These are phyloP conservation scores for Hyphopichia pseudoburtonii DNA, from an alignment of 1,139 yeast species.

Conservation along the genomic window DNA sequence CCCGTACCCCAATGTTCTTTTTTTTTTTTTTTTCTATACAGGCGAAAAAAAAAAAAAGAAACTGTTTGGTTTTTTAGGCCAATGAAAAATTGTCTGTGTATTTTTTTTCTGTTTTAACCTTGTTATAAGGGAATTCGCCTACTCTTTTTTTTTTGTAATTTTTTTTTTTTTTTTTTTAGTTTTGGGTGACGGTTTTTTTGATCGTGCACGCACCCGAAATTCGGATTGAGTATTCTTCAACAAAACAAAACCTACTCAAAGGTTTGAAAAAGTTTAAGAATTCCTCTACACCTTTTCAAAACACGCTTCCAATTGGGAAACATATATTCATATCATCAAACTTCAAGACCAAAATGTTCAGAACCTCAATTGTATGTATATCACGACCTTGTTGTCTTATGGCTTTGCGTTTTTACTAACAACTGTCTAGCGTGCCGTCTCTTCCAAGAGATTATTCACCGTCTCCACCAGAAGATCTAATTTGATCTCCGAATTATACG, in stretches of 20 bases:
- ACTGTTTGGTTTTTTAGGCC: neutral
- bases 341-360: conserved; percentile 31
- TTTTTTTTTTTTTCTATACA: too few species aligned
- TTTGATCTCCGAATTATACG: conserved; percentile 81
- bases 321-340: too few species aligned
- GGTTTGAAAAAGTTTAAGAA: too few species aligned
- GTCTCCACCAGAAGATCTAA: conserved; percentile 51
- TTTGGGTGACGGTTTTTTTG: too few species aligned
- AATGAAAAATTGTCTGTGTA: neutral
- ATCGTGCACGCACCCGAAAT: conserved; percentile 5
- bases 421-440: conserved; percentile 25
- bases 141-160: neutral
- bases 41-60: too few species aligned
- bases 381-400: too few species aligned
- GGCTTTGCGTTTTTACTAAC: neutral
- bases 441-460: conserved; percentile 46
- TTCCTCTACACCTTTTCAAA: too few species aligned
- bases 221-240: too few species aligned
- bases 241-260: too few species aligned
- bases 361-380: conserved; percentile 45
- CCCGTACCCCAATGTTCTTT: neutral
- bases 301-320: neutral
- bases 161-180: too few species aligned
- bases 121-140: neutral
- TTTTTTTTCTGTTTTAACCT: neutral